Conservation (phyloP, 495 filamentous ascomycete genomes). For the Talaromyces liani region DNA sequence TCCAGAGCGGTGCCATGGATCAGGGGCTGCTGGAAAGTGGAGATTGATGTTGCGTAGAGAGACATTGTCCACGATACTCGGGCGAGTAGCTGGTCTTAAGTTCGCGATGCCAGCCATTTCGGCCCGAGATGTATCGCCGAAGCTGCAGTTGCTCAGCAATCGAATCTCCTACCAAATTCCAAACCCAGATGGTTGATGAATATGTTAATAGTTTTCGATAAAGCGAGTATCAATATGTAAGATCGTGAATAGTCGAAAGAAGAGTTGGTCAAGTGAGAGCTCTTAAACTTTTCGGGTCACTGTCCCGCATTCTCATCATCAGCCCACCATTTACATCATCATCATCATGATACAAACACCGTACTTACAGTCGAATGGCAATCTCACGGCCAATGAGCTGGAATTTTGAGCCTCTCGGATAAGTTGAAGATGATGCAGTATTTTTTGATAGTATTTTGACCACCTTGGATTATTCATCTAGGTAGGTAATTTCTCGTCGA, state of each 20-base stretch:
- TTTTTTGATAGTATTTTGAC: neutral
- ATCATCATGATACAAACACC: neutral
- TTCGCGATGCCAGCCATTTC: constrained; percentile 11
- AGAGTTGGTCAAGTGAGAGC: neutral
- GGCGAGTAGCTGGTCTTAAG: constrained; percentile 28
- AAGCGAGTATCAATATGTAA: neutral
- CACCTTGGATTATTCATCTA: neutral
- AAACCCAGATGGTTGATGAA: neutral
- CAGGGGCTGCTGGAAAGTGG: constrained; percentile 34
- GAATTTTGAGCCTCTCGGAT: no score
- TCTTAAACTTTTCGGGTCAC: neutral
- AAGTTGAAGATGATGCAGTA: neutral
- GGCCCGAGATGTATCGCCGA: neutral
- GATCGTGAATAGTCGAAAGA: neutral
- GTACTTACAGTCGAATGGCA: constrained; percentile 16
- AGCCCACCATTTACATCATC: neutral
- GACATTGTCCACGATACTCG: constrained; percentile 33
- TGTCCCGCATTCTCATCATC: neutral
- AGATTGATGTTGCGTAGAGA: constrained; percentile 35
- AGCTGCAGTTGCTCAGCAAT: neutral
- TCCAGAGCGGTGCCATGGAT: constrained; percentile 37
- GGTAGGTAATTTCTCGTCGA: neutral
- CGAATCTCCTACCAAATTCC: neutral
- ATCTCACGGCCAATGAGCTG: neutral
- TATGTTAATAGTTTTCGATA: neutral